Evolutionary conservation across 2,329 filamentous ascomycete genomes (phyloP).

Genomic region (Albifimbria verrucaria): DNA sequence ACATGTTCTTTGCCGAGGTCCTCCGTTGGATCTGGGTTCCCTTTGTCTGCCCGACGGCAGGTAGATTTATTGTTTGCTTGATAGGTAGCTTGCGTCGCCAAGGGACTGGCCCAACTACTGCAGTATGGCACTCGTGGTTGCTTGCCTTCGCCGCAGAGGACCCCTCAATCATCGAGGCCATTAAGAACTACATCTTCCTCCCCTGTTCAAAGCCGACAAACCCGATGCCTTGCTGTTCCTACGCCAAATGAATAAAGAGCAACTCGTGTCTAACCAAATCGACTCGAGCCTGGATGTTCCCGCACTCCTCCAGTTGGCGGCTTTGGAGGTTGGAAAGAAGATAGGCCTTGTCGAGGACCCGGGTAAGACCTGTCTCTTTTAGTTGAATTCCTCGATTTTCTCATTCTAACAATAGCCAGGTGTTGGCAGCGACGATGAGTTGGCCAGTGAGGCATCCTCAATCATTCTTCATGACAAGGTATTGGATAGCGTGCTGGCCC

Average conservation of each 20-base stretch:
- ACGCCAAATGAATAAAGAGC: conserved; percentile 50
- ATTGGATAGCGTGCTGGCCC: conserved; percentile 50
- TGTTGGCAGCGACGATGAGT: conserved; percentile 16
- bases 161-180: conserved; percentile 53
- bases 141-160: conserved; percentile 46
- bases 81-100: conserved; percentile 44
- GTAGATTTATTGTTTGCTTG: conserved; percentile 57
- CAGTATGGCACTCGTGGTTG: conserved; percentile 56
- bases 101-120: conserved; percentile 23
- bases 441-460: conserved; percentile 14
- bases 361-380: conserved; percentile 32
- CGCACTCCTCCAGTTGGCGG: conserved; percentile 59
- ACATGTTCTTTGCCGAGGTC: conserved; percentile 43
- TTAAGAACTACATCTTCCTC: conserved; percentile 63
- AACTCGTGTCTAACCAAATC: conserved; percentile 41
- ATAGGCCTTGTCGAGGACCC: conserved; percentile 67
- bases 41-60: conserved; percentile 57
- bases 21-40: conserved; percentile 56
- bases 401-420: conserved; percentile 21
- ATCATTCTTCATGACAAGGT: conserved; percentile 38
- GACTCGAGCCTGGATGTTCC: conserved; percentile 47
- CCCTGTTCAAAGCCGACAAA: conserved; percentile 60
- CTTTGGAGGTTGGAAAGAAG: conserved; percentile 70
- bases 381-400: neutral
- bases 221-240: conserved; percentile 54